Percentiles rank a stretch among this genome's conserved stretches.
phyloP scores from a whole-genome alignment of 2,329 filamentous ascomycete species.

The Pseudohalonectria lignicola region DNA sequence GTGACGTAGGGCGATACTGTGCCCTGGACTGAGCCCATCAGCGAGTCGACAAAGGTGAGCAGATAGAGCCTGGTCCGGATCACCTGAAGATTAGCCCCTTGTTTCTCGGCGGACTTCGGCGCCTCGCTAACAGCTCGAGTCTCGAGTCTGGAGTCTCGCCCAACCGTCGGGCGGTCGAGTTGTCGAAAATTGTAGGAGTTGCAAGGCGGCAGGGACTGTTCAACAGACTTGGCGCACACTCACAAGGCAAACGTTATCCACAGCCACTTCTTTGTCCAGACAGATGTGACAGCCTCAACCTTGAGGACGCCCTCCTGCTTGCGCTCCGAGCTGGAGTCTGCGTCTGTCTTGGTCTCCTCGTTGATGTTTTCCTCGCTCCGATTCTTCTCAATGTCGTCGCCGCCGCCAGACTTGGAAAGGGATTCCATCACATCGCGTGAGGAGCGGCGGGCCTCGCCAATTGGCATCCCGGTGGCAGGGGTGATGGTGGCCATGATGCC shows the following conservation, averaged over 20 bases:
- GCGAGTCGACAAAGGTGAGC: conserved; percentile 23
- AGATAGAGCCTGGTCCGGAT: conserved; percentile 24
- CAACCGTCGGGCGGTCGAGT: too few relatives aligned
- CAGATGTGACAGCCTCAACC: conserved; percentile 25
- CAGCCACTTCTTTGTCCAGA: conserved; percentile 25
- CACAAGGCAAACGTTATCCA: conserved; percentile 28
- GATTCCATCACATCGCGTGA: too few relatives aligned
- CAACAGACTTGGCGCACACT: too few relatives aligned
- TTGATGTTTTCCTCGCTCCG: not conserved
- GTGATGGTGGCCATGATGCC: not conserved
- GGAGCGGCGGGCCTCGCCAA: too few relatives aligned
- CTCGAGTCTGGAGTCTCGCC: too few relatives aligned
- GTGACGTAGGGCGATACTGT: conserved; percentile 55
- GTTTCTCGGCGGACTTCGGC: too few relatives aligned
- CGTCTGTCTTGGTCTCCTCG: not conserved
- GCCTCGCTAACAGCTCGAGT: too few relatives aligned
- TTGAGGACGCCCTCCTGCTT: conserved; percentile 25
- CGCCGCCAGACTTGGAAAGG: too few relatives aligned
- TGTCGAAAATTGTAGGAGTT: too few relatives aligned
- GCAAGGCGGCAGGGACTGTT: too few relatives aligned
- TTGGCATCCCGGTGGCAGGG: too few relatives aligned
- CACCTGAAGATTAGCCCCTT: too few relatives aligned
- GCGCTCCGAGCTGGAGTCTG: conserved; percentile 1
- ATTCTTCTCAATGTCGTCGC: conserved; percentile 1
- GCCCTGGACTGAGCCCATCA: conserved; percentile 24